A percentile compares a stretch with the other conserved stretches of the same genome.
phyloP scores from a whole-genome alignment of 129 eudicot genomes.

The Flaveria brownii region DNA sequence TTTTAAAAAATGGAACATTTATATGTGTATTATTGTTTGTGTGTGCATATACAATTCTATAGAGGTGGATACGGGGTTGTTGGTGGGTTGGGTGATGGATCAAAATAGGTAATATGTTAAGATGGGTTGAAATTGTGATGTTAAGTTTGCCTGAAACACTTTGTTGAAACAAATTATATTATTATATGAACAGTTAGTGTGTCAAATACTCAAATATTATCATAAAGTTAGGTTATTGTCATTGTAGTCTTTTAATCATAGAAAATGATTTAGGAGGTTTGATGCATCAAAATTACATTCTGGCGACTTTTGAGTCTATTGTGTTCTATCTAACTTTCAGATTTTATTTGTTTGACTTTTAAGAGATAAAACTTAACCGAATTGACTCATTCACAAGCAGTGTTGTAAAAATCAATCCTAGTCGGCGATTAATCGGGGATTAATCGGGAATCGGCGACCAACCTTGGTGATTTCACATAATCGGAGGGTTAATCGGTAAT shows the following conservation, averaged over 20 bases:
- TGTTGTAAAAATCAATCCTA: too few relatives aligned
- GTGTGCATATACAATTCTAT: neutral
- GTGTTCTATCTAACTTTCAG: neutral
- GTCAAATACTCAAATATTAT: neutral
- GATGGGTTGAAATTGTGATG: neutral
- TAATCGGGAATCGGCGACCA: too few relatives aligned
- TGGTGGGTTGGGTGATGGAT: neutral
- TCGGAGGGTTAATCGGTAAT: too few relatives aligned
- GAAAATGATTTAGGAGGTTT: slow-evolving; percentile 1
- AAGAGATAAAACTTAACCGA: neutral
- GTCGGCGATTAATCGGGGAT: too few relatives aligned
- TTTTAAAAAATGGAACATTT: neutral
- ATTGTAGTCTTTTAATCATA: neutral
- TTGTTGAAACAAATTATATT: neutral
- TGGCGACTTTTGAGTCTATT: neutral
- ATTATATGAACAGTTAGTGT: neutral
- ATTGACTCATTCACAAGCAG: neutral
- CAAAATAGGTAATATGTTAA: neutral
- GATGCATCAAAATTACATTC: slow-evolving; percentile 1
- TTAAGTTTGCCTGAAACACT: neutral
- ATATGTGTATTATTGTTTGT: neutral
- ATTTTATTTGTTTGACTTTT: neutral
- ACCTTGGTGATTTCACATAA: too few relatives aligned
- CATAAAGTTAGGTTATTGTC: neutral
- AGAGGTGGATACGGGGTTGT: neutral